phyloP scores from a whole-genome alignment of 305 asterid species.

The Rubia tinctorum region DNA sequence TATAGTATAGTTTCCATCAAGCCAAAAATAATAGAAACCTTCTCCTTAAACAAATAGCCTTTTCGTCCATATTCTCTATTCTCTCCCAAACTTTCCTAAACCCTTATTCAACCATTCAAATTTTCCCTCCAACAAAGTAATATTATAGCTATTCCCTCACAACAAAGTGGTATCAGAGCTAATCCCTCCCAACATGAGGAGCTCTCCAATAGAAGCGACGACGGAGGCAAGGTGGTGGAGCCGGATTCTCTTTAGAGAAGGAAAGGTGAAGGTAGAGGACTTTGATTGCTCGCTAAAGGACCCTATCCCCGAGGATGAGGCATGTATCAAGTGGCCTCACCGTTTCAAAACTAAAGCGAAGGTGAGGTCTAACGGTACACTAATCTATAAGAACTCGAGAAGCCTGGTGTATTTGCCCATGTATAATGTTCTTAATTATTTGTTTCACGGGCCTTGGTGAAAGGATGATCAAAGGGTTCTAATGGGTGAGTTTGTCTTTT shows the following conservation, averaged over 20 bases:
- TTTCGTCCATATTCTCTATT: no score
- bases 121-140: no score
- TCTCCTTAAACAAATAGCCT: no score
- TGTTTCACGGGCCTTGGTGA: background rate
- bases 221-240: background rate
- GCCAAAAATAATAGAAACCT: no score
- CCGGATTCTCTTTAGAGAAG: background rate
- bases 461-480: conserved; percentile 2
- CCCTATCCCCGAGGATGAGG: conserved; percentile 38
- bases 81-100: no score
- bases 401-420: background rate
- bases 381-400: no score
- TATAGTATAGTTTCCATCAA: no score
- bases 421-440: background rate
- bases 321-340: conserved; percentile 52
- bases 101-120: no score
- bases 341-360: conserved; percentile 27
- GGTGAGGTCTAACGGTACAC: no score
- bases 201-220: background rate
- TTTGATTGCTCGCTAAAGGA: conserved; percentile 26
- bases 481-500: conserved; percentile 9
- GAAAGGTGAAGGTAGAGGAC: conserved; percentile 15
- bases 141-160: no score
- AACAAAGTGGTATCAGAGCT: no score
- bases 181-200: background rate